A percentile compares a stretch with the other conserved stretches of the same genome.
Evolutionary conservation across 345 rosid genomes (phyloP).

Genomic region (Citrus medica): DNA sequence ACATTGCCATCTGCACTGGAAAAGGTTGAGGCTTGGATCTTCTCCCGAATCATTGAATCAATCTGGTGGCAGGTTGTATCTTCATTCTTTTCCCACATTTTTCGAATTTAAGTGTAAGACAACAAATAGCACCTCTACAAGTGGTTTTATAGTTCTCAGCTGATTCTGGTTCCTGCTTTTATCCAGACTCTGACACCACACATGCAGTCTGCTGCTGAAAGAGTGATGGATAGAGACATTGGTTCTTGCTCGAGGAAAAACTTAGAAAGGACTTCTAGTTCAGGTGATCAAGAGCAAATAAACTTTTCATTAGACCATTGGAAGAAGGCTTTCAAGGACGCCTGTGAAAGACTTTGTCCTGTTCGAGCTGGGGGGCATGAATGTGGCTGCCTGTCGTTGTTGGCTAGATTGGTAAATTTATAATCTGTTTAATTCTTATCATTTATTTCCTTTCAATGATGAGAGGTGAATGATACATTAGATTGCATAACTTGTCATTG

Average conservation of each 20-base stretch:
- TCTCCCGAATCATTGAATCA: conserved; percentile 78
- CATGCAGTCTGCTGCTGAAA: conserved; percentile 66
- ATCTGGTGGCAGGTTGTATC: conserved; percentile 93
- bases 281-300: conserved; percentile 51
- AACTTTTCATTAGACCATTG: conserved; percentile 74
- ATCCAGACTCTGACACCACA: conserved; percentile 88
- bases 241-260: conserved; percentile 46
- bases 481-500: background rate
- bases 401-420: conserved; percentile 65
- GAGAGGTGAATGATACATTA: background rate
- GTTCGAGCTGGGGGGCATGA: conserved; percentile 86
- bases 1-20: conserved; percentile 62
- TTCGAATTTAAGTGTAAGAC: background rate
- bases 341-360: conserved; percentile 92
- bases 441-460: background rate
- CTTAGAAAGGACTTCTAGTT: conserved; percentile 37
- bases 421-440: background rate
- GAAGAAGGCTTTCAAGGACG: conserved; percentile 91
- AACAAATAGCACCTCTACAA: background rate
- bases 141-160: background rate
- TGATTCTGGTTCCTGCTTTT: conserved; percentile 23
- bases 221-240: conserved; percentile 27
- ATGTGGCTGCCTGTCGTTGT: conserved; percentile 80
- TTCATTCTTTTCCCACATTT: conserved; percentile 3
- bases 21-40: conserved; percentile 93